phyloP scores from a whole-genome alignment of 768 basidiomycete species.

The Leccinum fibrillosum region DNA sequence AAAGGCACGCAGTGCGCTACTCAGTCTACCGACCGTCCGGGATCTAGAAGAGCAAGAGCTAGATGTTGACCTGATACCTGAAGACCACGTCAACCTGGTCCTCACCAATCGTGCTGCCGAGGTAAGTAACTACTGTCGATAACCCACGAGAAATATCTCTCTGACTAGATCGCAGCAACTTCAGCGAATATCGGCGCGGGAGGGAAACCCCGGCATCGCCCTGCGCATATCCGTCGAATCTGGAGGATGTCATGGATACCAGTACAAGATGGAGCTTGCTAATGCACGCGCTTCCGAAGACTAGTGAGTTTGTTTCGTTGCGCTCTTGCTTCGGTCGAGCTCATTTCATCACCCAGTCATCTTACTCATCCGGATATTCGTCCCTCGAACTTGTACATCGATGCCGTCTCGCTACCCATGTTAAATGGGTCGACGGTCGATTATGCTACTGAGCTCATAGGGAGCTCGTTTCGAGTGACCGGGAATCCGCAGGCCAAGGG shows the following conservation, averaged over 20 bases:
- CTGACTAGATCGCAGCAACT: constrained; percentile 61
- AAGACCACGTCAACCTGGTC: constrained; percentile 49
- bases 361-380: constrained; percentile 69
- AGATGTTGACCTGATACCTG: constrained; percentile 56
- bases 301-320: constrained; percentile 57
- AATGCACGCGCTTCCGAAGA: constrained; percentile 63
- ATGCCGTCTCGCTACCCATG: constrained; percentile 79
- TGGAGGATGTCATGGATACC: constrained; percentile 97
- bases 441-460: constrained; percentile 92
- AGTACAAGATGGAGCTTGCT: constrained; percentile 88
- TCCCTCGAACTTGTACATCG: constrained; percentile 78
- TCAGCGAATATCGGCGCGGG: constrained; percentile 54
- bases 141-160: background rate
- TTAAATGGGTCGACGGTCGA: constrained; percentile 89
- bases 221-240: constrained; percentile 85
- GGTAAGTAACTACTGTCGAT: constrained; percentile 9
- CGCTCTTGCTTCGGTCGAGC: background rate
- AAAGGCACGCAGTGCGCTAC: constrained; percentile 45
- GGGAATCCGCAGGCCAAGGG: constrained; percentile 92
- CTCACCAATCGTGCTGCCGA: constrained; percentile 77
- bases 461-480: constrained; percentile 78
- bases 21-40: constrained; percentile 48
- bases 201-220: constrained; percentile 61
- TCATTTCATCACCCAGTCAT: constrained; percentile 40
- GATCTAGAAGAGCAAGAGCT: constrained; percentile 61